Percentiles rank a stretch among this genome's conserved stretches.
Conservation (phyloP, 2,329 filamentous ascomycete species). For the Capronia coronata region DNA sequence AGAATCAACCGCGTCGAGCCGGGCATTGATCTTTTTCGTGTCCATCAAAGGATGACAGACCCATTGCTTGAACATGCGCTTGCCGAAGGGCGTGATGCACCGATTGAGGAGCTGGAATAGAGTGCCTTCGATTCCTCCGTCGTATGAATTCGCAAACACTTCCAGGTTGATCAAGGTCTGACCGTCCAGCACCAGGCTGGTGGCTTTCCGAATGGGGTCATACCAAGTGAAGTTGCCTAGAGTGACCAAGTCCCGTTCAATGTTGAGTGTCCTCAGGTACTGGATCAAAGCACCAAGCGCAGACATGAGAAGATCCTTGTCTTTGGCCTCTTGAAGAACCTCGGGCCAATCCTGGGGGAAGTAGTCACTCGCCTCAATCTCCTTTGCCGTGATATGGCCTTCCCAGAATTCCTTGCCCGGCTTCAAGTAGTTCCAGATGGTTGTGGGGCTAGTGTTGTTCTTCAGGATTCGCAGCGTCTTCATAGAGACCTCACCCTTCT, state of each 20-base stretch:
- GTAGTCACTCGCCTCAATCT: slow-evolving; percentile 73
- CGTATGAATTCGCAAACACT: slow-evolving; percentile 86
- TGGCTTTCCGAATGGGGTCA: slow-evolving; percentile 82
- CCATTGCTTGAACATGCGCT: slow-evolving; percentile 93
- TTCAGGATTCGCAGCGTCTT: slow-evolving; percentile 89
- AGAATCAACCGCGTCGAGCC: slow-evolving; percentile 88
- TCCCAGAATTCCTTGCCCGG: slow-evolving; percentile 85
- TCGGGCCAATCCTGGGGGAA: slow-evolving; percentile 77
- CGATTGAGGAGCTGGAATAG: slow-evolving; percentile 86
- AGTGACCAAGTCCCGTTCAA: slow-evolving; percentile 78
- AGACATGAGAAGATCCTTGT: slow-evolving; percentile 81
- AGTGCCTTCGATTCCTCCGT: slow-evolving; percentile 77
- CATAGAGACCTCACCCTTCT: slow-evolving; percentile 79
- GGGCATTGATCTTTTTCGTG: slow-evolving; percentile 79
- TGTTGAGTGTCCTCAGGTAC: slow-evolving; percentile 78
- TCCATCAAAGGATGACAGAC: slow-evolving; percentile 92
- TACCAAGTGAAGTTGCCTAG: slow-evolving; percentile 89
- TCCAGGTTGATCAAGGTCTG: slow-evolving; percentile 98
- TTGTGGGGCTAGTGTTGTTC: slow-evolving; percentile 87
- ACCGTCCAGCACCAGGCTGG: slow-evolving; percentile 85
- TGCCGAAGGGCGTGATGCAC: slow-evolving; percentile 94
- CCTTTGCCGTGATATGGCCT: slow-evolving; percentile 71
- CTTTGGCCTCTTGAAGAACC: slow-evolving; percentile 61
- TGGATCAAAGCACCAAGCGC: slow-evolving; percentile 82
- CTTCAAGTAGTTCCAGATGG: slow-evolving; percentile 92